These are phyloP conservation scores for Phaeosphaeriaceae sp. DNA, from an alignment of 2,329 filamentous ascomycete genomes.

Conservation along the genomic window DNA sequence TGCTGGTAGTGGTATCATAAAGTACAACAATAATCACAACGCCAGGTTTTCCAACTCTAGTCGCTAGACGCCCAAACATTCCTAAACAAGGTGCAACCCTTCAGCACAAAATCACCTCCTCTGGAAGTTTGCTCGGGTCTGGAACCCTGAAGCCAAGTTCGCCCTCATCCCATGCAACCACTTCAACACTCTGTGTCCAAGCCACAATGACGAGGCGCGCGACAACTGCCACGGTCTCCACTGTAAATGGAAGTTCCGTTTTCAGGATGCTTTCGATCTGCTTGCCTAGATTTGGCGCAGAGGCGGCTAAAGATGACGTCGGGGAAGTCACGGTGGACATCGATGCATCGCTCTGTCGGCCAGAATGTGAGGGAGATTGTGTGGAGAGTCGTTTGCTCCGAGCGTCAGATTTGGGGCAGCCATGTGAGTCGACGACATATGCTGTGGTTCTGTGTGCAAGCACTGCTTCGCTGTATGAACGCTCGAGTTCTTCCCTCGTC, in stretches of 20 bases:
- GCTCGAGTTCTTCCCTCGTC: conserved; percentile 26
- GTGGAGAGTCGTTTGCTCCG: conserved; percentile 12
- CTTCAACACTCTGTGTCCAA: conserved; percentile 40
- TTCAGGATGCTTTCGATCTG: conserved; percentile 38
- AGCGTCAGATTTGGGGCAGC: conserved; percentile 5
- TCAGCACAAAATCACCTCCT: conserved; percentile 19
- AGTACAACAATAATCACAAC: background rate
- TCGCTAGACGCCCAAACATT: background rate
- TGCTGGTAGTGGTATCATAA: background rate
- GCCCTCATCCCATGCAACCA: conserved; percentile 32
- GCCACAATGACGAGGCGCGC: conserved; percentile 41
- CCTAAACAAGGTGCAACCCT: background rate
- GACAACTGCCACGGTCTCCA: conserved; percentile 31
- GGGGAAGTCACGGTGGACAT: background rate
- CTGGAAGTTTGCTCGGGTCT: conserved; percentile 8
- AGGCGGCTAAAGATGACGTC: conserved; percentile 13
- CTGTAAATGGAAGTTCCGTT: conserved; percentile 29
- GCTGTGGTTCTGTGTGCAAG: conserved; percentile 4
- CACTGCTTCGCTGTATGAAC: conserved; percentile 31
- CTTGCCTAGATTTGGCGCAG: conserved; percentile 27
- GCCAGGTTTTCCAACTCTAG: background rate
- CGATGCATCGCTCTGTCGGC: conserved; percentile 15
- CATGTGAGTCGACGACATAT: conserved; percentile 6
- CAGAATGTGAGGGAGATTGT: conserved; percentile 9
- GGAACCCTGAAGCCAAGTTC: conserved; percentile 26